Evolutionary conservation across 148 eudicot species (phyloP), one percentile per base, ranked within the genome.

Genomic region (Heliosperma pusillum): DNA sequence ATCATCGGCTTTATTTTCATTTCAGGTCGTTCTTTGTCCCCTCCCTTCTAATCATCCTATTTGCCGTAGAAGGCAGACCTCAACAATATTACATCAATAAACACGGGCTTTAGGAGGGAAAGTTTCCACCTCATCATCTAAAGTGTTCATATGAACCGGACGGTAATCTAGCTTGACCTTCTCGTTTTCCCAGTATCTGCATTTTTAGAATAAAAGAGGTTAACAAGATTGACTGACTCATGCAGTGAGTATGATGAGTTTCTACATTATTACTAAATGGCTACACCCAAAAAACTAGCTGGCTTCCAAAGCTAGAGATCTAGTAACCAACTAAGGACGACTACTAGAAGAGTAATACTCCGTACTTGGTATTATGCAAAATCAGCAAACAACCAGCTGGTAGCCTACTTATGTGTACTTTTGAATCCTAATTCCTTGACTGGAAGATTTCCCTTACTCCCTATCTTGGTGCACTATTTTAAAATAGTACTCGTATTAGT

Each of bases 71-170:
- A 27, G 67, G 66, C 9, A 55, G 40, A 13, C 66, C 47, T 12
- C 15, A n/a, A 58, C 20, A 67, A 45, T 10, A 36, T 66, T 36
- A 8, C 8, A 74, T 85, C 82, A 93, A 63, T 93, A 93, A 25
- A 93, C 97, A 79, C 97, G 90, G 56, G 97, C 97, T 79, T 89
- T 89, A 25, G 97, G 98, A 21, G 98, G 98, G 86, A 93, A 89
- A 9, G 98, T 20, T 81, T 90, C 98, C 10, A 93, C 47, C 74
- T 93, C 98, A 65, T 93, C 89, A 8, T 93, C 98, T 78, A 93
- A 77, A 16, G 98, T 93, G 83, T 93, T 84, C 96, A 90, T 74
- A 85, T 93, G 98, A 61, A 93, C 96, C 40, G 96, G 93, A 70
- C 98, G 81, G 84, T 93, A 93, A 59, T 86, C 96, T 36, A 93